Conservation (phyloP, 2,329 filamentous ascomycete genomes). For the Rachicladosporium sp. region DNA sequence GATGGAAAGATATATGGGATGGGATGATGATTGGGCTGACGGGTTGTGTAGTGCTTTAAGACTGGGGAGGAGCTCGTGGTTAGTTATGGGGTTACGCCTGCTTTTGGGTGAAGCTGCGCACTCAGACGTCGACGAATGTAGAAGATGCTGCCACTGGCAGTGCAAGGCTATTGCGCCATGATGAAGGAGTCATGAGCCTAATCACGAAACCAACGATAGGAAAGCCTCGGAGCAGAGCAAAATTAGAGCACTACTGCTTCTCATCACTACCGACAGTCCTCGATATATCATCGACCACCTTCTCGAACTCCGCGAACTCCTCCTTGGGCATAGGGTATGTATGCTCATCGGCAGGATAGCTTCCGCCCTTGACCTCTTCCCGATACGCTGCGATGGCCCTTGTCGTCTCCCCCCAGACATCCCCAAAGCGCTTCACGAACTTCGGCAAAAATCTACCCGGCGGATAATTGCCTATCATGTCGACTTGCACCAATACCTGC, state of each 20-base stretch:
- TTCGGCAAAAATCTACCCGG: slow-evolving; percentile 84
- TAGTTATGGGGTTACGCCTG: slow-evolving; percentile 78
- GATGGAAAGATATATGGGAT: background rate
- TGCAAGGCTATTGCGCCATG: too few species aligned
- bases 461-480: slow-evolving; percentile 89
- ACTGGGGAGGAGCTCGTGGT: slow-evolving; percentile 81
- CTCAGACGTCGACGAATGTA: too few species aligned
- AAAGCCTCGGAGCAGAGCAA: background rate
- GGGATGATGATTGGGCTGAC: slow-evolving; percentile 2
- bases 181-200: too few species aligned
- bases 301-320: slow-evolving; percentile 61
- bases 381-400: slow-evolving; percentile 69
- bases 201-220: too few species aligned
- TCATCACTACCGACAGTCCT: background rate
- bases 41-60: slow-evolving; percentile 66
- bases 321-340: slow-evolving; percentile 77
- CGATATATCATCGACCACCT: slow-evolving; percentile 28
- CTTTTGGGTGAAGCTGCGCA: slow-evolving; percentile 62
- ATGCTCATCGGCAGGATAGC: slow-evolving; percentile 78
- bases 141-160: too few species aligned
- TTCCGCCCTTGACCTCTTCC: slow-evolving; percentile 72
- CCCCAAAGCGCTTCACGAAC: slow-evolving; percentile 90
- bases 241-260: background rate
- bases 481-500: slow-evolving; percentile 88
- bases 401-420: slow-evolving; percentile 76